Evolutionary conservation across 2,329 filamentous ascomycete genomes (phyloP), one percentile per base, ranked within the genome.

Genomic region (Penicillium sp.): DNA sequence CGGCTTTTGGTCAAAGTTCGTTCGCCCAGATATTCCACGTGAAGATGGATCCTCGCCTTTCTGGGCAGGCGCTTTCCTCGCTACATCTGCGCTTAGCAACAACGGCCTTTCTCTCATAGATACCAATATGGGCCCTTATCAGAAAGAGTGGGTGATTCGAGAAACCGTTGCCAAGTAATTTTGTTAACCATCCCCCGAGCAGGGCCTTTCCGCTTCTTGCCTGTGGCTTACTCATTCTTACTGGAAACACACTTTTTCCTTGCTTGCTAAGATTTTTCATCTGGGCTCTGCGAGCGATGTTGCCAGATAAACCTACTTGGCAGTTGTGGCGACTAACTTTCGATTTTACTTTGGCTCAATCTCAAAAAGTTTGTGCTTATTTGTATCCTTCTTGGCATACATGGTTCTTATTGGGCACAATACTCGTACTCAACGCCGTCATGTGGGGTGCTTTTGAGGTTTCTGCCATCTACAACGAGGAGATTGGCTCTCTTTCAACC

Each of bases 391-490:
- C 78, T 3, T 74, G 78, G 0, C 80, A 82, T 44, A 88, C 85
- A 0, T 87, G 84, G 81, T 87, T 84, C 74, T 74, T 89, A 0
- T 67, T 87, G 7, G 80, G 79, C 44, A 82, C 85, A 55, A 75
- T 88, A 5, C 61, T 85, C 3, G 58, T 79, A 6, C 77, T 87
- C 14, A 87, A 87, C 52, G 76, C 79, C 0, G 77, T 83, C n/a
- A 83, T 87, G 58, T 88, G 85, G 85, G 74, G 80, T 0, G 79
- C 79, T 0, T 88, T 88, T 55, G 83, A 87, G 66, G 69, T 88
- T 6, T 72, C 88, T 4, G 85, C 87, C 45, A 75, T 87, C 31
- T 79, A 80, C 1, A 86, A 87, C 55, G 67, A 76, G 1, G 74
- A 75, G 1, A 74, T 87, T 1, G 74, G 79, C 18, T 63, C 66